Base-by-base conservation (phyloP, 2,329 filamentous ascomycete genomes). In the Colletotrichum magnum region DNA sequence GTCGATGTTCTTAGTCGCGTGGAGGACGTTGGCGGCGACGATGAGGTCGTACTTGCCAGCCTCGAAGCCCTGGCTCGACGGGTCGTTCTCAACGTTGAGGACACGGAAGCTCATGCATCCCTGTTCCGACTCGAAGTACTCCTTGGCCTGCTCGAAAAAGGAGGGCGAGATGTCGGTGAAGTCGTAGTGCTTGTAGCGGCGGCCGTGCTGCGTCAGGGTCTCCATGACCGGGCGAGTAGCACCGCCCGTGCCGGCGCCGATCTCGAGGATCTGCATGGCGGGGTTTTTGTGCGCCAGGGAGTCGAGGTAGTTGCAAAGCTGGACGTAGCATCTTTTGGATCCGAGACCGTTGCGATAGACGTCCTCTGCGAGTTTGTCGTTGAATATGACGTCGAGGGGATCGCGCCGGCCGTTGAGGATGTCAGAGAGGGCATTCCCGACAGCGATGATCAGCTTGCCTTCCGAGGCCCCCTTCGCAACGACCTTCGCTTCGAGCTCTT, bases 161-260 rank as follows among this genome's bases (percentile, higher is more conserved):
- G 73, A 76, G 2, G 76, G 70, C 0, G 81, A 82, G 32, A 83
- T 80, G 53, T 84, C 81, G 3, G 81, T 82, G 64, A 77, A 83
- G 6, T 75, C 77, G 66, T 82, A 82, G 1, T 65, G 54, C 16
- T 47, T 39, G 53, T 71, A 75, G 15, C 71, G 67, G 3, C 58
- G 32, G 0, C 64, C 56, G 5, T 43, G 13, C 12, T 41, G 32
- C 6, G 64, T 70, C 32, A 74, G 68, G 5, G 72, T 71, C 41
- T 71, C 62, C 13, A 81, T 50, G 52, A 76, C 63, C 0, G 71
- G 61, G 4, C 67, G 59, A 0, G 80, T 81, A 13, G 78, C 74
- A 6, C 75, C 74, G 4, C 79, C 79, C 1, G 77, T 81, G 3
- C 79, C 80, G 5, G 75, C 77, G 12, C 80, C 80, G 21, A 83